Base-by-base conservation (phyloP, 306 rosid species). In the Medicago lupulina region DNA sequence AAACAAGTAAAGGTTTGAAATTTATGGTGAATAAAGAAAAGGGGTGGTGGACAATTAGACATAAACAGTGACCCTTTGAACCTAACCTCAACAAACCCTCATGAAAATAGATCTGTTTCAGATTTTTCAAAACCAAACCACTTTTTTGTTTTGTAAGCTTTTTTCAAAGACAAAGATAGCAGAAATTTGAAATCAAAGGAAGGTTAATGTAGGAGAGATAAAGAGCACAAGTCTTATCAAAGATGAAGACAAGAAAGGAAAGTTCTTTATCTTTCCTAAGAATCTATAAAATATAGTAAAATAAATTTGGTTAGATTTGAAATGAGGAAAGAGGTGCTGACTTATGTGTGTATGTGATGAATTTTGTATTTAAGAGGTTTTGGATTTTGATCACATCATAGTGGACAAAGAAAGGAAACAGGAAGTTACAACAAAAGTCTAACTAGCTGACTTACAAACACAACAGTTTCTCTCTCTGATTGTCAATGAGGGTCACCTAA, bases 181-280 rank as follows among this genome's bases (percentile, higher is more conserved):
- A 75, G 84, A 82, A 60, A 77, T 74, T 58, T 83, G 85, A 86
- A 87, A 82, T 82, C 81, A 77, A 80, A 49, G 51, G 46, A 63
- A 82, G 61, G 25, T 11, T 14, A 14, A 54, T 71, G 71, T 63
- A 58, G 63, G 68, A 83, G 47, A 78, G 11, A 39, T 25, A 60
- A 25, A 49, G 13, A 59, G 68, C 47, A 67, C 19, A 76, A 54
- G 74, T 66, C 58, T 36, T 70, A 39, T 67, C 38, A 31, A 0
- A 75, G 78, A 58, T 82, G 44, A 82, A 76, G 76, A 84, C 83
- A 65, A 55, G 14, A 83, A 83, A 75, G 83, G 85, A 83, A 79
- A 80, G 86, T 85, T 85, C 83, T 72, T 75, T 73, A 41, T 85
- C 85, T 78, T 46, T 67, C n/a, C 8, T 49, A 58, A 68, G 80